phyloP scores from a whole-genome alignment of 2,329 filamentous ascomycete genomes.

The Zymoseptoria crescenta region DNA sequence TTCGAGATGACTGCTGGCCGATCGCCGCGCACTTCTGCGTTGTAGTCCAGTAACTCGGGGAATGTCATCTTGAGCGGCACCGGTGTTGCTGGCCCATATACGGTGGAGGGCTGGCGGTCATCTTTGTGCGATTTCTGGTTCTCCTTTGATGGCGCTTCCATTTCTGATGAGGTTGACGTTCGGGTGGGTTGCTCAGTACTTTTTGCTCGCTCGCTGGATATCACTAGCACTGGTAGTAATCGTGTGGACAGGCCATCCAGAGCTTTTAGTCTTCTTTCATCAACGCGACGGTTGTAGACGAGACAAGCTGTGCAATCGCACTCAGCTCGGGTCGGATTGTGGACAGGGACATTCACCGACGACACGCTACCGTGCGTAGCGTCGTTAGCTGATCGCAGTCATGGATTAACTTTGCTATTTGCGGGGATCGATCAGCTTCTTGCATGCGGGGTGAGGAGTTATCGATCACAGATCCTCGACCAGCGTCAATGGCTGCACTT shows the following conservation, averaged over 20 bases:
- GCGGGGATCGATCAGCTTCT: background rate
- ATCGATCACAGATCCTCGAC: background rate
- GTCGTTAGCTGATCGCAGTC: background rate
- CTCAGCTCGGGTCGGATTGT: background rate
- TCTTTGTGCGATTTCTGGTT: slow-evolving; percentile 2
- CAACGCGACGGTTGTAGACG: background rate
- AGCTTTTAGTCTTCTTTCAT: background rate
- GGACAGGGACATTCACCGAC: background rate
- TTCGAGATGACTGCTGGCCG: slow-evolving; percentile 23
- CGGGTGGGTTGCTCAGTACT: background rate
- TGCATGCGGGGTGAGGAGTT: background rate
- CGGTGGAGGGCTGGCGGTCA: slow-evolving; percentile 21
- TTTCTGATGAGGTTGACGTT: slow-evolving; percentile 1
- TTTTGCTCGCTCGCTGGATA: background rate
- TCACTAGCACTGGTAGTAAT: background rate
- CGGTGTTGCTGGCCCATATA: slow-evolving; percentile 23
- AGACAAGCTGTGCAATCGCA: background rate
- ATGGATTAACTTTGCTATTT: background rate
- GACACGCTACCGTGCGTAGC: background rate
- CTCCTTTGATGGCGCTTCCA: background rate
- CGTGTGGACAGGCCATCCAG: background rate
- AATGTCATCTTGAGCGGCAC: slow-evolving; percentile 26
- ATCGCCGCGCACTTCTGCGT: slow-evolving; percentile 22
- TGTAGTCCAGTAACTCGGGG: slow-evolving; percentile 21
- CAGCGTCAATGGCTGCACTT: background rate